Evolutionary conservation across 1,139 yeast genomes (phyloP).

Genomic region (Blastobotrys indianensis): DNA sequence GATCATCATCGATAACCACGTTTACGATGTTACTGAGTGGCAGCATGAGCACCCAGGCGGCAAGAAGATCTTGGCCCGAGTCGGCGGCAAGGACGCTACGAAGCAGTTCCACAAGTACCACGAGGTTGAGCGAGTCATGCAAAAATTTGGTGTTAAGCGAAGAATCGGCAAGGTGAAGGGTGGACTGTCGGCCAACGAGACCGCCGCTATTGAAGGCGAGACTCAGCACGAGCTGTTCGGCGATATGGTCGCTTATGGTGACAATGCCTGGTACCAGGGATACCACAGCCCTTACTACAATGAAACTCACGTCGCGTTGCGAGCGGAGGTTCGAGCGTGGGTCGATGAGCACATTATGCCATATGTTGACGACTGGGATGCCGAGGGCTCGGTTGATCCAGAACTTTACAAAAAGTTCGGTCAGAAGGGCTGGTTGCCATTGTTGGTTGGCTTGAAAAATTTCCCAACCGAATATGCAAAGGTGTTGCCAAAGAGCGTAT

Average conservation of each 20-base stretch:
- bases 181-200: conserved; percentile 10
- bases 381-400: conserved; percentile 30
- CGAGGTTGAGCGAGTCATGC: conserved; percentile 37
- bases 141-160: conserved; percentile 35
- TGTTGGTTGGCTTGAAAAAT: conserved; percentile 30
- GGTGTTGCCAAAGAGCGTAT: conserved; percentile 31
- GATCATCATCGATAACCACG: conserved; percentile 82
- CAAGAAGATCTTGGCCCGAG: conserved; percentile 58
- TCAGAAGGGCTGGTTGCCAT: conserved; percentile 32
- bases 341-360: conserved; percentile 38
- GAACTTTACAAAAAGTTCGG: conserved; percentile 32
- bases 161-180: conserved; percentile 32
- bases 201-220: conserved; percentile 14
- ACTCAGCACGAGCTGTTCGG: conserved; percentile 31
- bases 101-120: conserved; percentile 56
- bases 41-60: conserved; percentile 96
- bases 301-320: conserved; percentile 36
- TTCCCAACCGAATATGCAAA: conserved; percentile 34
- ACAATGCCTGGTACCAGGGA: conserved; percentile 42
- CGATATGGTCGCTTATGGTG: conserved; percentile 40
- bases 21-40: conserved; percentile 77
- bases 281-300: conserved; percentile 38
- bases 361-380: conserved; percentile 41
- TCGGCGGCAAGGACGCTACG: conserved; percentile 90
- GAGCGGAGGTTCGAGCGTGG: conserved; percentile 37